phyloP scores from a whole-genome alignment of 1,284 basidiomycete genomes.

The Veloporphyrellus conicus region DNA sequence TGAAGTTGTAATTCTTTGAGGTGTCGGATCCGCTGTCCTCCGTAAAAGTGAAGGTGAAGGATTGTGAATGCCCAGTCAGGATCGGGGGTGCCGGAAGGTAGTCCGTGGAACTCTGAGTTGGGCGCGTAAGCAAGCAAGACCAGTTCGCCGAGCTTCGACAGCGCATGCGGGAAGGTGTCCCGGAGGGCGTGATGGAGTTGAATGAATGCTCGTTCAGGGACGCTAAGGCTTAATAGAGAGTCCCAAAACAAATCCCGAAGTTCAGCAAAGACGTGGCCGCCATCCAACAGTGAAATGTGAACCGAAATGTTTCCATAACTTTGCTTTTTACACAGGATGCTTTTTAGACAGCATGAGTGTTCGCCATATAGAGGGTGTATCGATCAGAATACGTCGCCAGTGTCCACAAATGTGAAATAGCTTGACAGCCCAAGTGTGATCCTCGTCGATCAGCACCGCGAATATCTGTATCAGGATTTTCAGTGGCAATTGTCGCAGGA shows the following conservation, averaged over 20 bases:
- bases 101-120: slow-evolving; percentile 2
- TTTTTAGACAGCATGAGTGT: slow-evolving; percentile 50
- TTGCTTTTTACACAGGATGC: slow-evolving; percentile 47
- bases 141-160: slow-evolving; percentile 37
- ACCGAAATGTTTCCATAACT: slow-evolving; percentile 49
- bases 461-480: too few relatives aligned
- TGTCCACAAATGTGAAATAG: slow-evolving; percentile 54
- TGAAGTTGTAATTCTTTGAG: slow-evolving; percentile 23
- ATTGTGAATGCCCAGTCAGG: slow-evolving; percentile 24
- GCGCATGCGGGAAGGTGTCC: slow-evolving; percentile 23
- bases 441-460: too few relatives aligned
- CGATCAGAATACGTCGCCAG: slow-evolving; percentile 53
- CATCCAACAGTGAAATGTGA: slow-evolving; percentile 25
- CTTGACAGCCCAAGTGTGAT: slow-evolving; percentile 42
- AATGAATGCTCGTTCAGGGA: slow-evolving; percentile 25
- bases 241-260: slow-evolving; percentile 45
- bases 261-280: slow-evolving; percentile 30
- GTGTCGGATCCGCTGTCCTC: slow-evolving; percentile 12
- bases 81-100: slow-evolving; percentile 24
- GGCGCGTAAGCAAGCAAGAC: slow-evolving; percentile 3
- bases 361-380: slow-evolving; percentile 53
- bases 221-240: slow-evolving; percentile 38
- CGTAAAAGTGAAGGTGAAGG: slow-evolving; percentile 12
- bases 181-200: slow-evolving; percentile 24
- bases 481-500: too few relatives aligned